A percentile compares a stretch with the other conserved stretches of the same genome.
phyloP scores from a whole-genome alignment of 257 asterid genomes.

The Plantago major region DNA sequence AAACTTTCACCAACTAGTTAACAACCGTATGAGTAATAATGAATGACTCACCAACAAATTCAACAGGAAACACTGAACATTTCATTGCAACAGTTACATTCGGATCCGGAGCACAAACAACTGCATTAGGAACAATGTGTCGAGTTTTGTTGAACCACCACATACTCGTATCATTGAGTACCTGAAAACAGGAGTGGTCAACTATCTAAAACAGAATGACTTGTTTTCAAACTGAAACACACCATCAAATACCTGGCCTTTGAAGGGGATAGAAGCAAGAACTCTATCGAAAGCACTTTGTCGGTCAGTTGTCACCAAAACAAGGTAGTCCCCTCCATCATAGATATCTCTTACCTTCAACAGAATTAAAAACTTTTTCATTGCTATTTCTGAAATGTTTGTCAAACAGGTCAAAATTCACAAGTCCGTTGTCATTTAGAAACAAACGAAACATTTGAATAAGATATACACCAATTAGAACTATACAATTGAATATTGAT shows the following conservation, averaged over 20 bases:
- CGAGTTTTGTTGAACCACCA: conserved; percentile 87
- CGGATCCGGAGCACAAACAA: conserved; percentile 71
- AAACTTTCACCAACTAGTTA: background rate
- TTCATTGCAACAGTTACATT: conserved; percentile 95
- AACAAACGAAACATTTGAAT: too few species aligned
- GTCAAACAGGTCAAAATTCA: background rate
- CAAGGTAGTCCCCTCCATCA: conserved; percentile 78
- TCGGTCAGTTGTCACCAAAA: conserved; percentile 86
- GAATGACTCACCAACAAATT: conserved; percentile 80
- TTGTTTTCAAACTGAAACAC: background rate
- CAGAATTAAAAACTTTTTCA: conserved; percentile 11
- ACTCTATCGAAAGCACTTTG: conserved; percentile 95
- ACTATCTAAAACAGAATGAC: conserved; percentile 4
- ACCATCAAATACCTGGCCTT: conserved; percentile 64
- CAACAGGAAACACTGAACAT: conserved; percentile 90
- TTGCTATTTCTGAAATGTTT: background rate
- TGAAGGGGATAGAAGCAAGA: conserved; percentile 94
- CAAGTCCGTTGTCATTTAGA: too few species aligned
- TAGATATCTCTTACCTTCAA: conserved; percentile 90
- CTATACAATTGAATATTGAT: background rate
- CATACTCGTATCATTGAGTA: conserved; percentile 87
- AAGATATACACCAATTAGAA: background rate
- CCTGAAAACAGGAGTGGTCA: conserved; percentile 36
- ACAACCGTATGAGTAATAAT: background rate
- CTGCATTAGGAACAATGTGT: conserved; percentile 83